Evolutionary conservation across 305 asterid genomes (phyloP).

Genomic region (Plantago lanceolata): DNA sequence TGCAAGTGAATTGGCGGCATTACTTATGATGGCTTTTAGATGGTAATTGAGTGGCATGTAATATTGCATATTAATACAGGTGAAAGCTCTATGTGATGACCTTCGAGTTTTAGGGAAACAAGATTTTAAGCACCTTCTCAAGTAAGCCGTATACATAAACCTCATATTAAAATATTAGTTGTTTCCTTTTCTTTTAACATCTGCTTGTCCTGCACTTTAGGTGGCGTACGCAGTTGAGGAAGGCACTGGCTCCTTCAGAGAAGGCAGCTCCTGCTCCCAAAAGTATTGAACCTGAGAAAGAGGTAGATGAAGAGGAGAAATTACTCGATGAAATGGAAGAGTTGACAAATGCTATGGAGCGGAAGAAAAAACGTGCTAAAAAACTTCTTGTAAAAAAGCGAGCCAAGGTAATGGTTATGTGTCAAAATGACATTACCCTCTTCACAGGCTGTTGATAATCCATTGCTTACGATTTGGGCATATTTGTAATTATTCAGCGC

Average conservation of each 20-base stretch:
- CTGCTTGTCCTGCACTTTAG: slow-evolving; percentile 30
- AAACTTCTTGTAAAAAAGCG: slow-evolving; percentile 60
- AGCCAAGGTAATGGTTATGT: slow-evolving; percentile 54
- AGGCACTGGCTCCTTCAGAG: slow-evolving; percentile 70
- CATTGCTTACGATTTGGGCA: background rate
- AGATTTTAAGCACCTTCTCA: slow-evolving; percentile 80
- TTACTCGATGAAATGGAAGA: slow-evolving; percentile 83
- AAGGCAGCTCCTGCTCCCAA: slow-evolving; percentile 38
- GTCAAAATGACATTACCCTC: background rate
- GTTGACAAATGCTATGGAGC: slow-evolving; percentile 67
- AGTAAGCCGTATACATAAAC: slow-evolving; percentile 37
- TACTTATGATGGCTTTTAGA: background rate
- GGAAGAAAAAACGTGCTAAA: slow-evolving; percentile 69
- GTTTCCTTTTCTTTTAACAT: slow-evolving; percentile 1
- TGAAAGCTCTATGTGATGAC: slow-evolving; percentile 81
- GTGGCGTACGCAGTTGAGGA: slow-evolving; percentile 79
- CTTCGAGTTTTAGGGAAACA: slow-evolving; percentile 87
- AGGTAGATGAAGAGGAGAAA: slow-evolving; percentile 67
- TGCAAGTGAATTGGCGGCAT: background rate
- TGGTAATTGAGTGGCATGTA: background rate
- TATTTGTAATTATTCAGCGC: no score
- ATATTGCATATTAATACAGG: slow-evolving; percentile 38
- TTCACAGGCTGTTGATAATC: background rate
- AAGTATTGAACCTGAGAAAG: slow-evolving; percentile 38
- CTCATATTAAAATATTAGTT: background rate